Conservation (phyloP, 2,329 filamentous ascomycete genomes). For the Ceratocystis harringtonii region DNA sequence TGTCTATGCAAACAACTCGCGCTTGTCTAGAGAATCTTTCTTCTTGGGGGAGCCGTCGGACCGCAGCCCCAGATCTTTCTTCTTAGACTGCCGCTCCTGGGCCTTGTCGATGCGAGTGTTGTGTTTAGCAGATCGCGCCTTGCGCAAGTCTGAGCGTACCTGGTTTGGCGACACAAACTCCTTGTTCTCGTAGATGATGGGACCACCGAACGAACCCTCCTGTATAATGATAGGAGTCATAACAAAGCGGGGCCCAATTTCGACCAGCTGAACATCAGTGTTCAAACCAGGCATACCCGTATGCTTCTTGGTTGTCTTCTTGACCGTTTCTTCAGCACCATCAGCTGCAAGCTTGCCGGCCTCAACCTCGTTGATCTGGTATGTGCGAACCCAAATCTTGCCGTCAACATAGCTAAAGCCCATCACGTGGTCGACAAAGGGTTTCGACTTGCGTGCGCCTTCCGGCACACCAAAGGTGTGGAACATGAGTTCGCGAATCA, state of each 20-base stretch:
- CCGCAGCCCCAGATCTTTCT: constrained; percentile 59
- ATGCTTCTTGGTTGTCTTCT: constrained; percentile 26
- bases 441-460: constrained; percentile 76
- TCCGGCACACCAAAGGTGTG: constrained; percentile 89
- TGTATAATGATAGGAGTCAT: constrained; percentile 89
- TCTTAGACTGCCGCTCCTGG: constrained; percentile 58
- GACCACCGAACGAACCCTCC: constrained; percentile 87
- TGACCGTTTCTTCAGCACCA: constrained; percentile 26
- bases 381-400: constrained; percentile 92
- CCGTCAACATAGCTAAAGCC: constrained; percentile 79
- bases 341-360: constrained; percentile 26
- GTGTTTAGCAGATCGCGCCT: constrained; percentile 62
- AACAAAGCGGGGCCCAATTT: constrained; percentile 88
- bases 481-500: constrained; percentile 79
- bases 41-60: constrained; percentile 46
- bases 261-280: constrained; percentile 68
- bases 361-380: constrained; percentile 80
- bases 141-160: constrained; percentile 65
- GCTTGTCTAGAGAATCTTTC: constrained; percentile 59
- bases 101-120: constrained; percentile 60
- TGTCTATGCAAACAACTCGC: constrained; percentile 55
- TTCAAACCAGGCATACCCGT: constrained; percentile 34
- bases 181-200: constrained; percentile 96
- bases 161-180: constrained; percentile 96
- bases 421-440: constrained; percentile 92